These are phyloP conservation scores for Petrea volubilis DNA, from an alignment of 257 asterid species.

Conservation along the genomic window DNA sequence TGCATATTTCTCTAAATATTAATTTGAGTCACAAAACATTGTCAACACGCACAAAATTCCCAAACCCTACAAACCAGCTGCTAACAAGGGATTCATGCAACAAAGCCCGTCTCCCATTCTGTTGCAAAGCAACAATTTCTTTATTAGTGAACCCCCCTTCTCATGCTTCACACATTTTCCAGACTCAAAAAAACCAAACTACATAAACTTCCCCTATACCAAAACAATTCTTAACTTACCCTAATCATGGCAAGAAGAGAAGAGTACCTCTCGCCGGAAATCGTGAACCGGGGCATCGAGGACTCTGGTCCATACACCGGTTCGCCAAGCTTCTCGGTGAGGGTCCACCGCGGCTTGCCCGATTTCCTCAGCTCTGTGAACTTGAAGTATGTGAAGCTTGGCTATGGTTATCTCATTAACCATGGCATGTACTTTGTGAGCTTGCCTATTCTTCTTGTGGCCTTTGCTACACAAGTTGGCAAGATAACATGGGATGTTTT, in stretches of 20 bases:
- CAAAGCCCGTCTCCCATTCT: constrained; percentile 22
- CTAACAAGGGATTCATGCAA: constrained; percentile 36
- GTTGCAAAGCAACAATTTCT: constrained; percentile 24
- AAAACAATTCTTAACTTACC: too few relatives aligned
- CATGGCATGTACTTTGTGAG: constrained; percentile 37
- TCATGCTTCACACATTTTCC: neutral
- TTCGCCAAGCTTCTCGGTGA: constrained; percentile 46
- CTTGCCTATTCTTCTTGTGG: constrained; percentile 35
- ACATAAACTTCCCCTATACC: neutral
- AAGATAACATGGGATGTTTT: constrained; percentile 39
- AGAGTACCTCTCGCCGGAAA: constrained; percentile 55
- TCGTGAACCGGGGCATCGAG: constrained; percentile 43
- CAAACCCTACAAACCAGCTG: constrained; percentile 28
- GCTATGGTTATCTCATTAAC: constrained; percentile 57
- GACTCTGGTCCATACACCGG: constrained; percentile 53
- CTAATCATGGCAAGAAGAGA: constrained; percentile 38
- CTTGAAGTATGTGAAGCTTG: constrained; percentile 59
- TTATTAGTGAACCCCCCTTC: neutral
- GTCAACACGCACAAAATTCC: constrained; percentile 16
- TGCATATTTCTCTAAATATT: too few relatives aligned
- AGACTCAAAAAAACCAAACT: neutral
- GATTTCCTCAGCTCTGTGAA: constrained; percentile 57
- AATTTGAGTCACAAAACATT: constrained; percentile 1
- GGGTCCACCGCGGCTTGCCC: constrained; percentile 59
- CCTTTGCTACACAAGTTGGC: constrained; percentile 35